Evolutionary conservation across 2,329 filamentous ascomycete species (phyloP), one percentile per base, ranked within the genome.

Genomic region (Sporothrix luriei): DNA sequence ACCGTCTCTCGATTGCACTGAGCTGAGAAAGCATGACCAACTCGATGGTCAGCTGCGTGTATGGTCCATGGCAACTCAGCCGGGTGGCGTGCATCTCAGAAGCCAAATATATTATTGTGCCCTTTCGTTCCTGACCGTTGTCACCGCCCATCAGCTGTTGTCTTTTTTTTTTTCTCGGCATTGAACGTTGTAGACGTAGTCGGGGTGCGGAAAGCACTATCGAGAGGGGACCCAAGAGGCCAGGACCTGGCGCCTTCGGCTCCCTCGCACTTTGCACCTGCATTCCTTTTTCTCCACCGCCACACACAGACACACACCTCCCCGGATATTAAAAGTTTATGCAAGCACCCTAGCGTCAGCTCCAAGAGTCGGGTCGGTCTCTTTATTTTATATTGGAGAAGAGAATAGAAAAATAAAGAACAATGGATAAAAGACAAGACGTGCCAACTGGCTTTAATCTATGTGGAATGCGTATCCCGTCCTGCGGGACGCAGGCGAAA

Each of bases 291-390:
- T 33, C 55, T 48, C 67, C 69, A 62, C 70, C 48, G 40, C 69
- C 66, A 68, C 66, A 40, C 48, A 65, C 43, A 38, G 46, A 64
- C 43, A 33, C 62, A 33, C 61, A 57, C 70, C 43, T 55, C 65
- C 33, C 69, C 68, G 65, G 71, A 72, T 72, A 72, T 72, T 72
- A 72, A 68, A 49, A 38, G 46, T 71, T 72, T 68, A 72, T 72
- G 71, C 71, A 72, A 38, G 43, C 55, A 59, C 61, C 61, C 65
- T 69, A 70, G 68, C 43, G 55, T 13, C 14, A 46, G 66, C 26
- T 51, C 66, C 59, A 71, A 29, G 21, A 68, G 51, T 59, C 52
- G 61, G 69, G 61, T 69, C 51, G 40, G 59, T 49, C 68, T 54
- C 16, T 69, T 69, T 64, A 62, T 51, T 59, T 61, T 43, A 38